Conservation (phyloP, 2,329 filamentous ascomycete genomes). For the Neofusicoccum parvum region DNA sequence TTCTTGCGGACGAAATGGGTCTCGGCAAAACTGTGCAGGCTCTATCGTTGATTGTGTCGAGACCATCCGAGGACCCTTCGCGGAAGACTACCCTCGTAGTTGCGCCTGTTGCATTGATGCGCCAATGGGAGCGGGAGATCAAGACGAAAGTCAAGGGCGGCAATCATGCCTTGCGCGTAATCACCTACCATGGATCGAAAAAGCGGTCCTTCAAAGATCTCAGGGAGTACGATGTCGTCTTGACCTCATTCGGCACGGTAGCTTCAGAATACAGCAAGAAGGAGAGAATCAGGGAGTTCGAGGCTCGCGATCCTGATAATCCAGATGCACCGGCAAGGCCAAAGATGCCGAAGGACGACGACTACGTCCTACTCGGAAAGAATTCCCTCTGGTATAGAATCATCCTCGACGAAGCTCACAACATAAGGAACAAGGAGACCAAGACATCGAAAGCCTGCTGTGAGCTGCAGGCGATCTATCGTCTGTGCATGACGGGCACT, state of each 20-base stretch:
- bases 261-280: constrained; percentile 29
- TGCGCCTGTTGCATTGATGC: constrained; percentile 75
- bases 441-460: constrained; percentile 63
- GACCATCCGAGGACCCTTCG: constrained; percentile 60
- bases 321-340: constrained; percentile 83
- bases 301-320: constrained; percentile 88
- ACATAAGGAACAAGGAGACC: constrained; percentile 74
- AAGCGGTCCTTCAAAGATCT: constrained; percentile 63
- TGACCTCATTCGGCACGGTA: constrained; percentile 78
- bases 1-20: constrained; percentile 75
- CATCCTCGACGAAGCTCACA: constrained; percentile 78
- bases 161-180: constrained; percentile 62
- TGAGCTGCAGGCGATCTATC: constrained; percentile 60
- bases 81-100: constrained; percentile 80
- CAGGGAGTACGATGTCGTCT: constrained; percentile 69
- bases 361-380: constrained; percentile 56
- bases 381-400: constrained; percentile 67
- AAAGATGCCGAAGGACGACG: constrained; percentile 71
- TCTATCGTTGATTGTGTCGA: constrained; percentile 72
- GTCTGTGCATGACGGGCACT: constrained; percentile 78
- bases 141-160: constrained; percentile 63
- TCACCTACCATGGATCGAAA: constrained; percentile 68
- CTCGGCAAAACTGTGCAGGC: constrained; percentile 84
- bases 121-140: constrained; percentile 85
- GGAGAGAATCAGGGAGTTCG: constrained; percentile 66